These are phyloP conservation scores for Starmerella asiatica DNA, from an alignment of 805 yeast species.

Conservation along the genomic window DNA sequence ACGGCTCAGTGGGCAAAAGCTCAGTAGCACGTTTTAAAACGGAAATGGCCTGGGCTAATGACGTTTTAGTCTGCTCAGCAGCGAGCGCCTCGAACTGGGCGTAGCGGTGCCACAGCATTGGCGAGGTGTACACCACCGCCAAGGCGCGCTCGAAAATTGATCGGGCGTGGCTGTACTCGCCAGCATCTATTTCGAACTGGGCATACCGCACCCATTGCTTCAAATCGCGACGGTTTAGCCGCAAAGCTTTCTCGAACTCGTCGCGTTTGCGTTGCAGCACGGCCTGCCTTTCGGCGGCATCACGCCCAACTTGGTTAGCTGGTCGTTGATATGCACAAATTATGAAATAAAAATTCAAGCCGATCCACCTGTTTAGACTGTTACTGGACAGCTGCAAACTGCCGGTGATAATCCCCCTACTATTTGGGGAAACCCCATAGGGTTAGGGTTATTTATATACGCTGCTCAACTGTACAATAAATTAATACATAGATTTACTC, in stretches of 20 bases:
- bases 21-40: slow-evolving; percentile 65
- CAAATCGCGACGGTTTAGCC: slow-evolving; percentile 65
- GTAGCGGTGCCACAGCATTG: slow-evolving; percentile 78
- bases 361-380: too few relatives aligned
- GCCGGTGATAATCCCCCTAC: too few relatives aligned
- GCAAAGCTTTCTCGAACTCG: slow-evolving; percentile 76
- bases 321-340: background rate
- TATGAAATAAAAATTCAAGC: too few relatives aligned
- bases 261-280: slow-evolving; percentile 61
- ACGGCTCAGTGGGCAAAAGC: slow-evolving; percentile 63
- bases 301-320: slow-evolving; percentile 25
- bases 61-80: slow-evolving; percentile 36
- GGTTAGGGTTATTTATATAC: too few relatives aligned
- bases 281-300: slow-evolving; percentile 68
- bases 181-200: slow-evolving; percentile 68
- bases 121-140: slow-evolving; percentile 56
- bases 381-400: too few relatives aligned
- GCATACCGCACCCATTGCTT: slow-evolving; percentile 93
- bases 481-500: background rate
- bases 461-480: too few relatives aligned
- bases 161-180: slow-evolving; percentile 65
- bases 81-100: slow-evolving; percentile 61
- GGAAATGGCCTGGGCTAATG: slow-evolving; percentile 68
- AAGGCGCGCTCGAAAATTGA: slow-evolving; percentile 81
- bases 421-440: too few relatives aligned